These are phyloP conservation scores for Castanea mollissima DNA, from an alignment of 306 rosid genomes.

Conservation along the genomic window DNA sequence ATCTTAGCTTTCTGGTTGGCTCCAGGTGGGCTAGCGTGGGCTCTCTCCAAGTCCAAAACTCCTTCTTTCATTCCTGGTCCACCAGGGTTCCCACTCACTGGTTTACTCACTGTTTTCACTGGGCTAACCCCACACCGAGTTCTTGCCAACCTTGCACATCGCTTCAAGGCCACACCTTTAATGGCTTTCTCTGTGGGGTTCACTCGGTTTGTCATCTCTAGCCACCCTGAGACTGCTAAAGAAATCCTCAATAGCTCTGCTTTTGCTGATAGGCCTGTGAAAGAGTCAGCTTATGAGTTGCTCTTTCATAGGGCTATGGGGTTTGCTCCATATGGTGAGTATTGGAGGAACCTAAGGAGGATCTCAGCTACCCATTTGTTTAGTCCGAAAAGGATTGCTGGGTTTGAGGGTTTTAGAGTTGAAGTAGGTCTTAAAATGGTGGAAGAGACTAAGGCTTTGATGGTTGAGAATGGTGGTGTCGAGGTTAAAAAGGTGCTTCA, in stretches of 20 bases:
- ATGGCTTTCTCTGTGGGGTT: conserved; percentile 72
- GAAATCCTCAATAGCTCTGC: conserved; percentile 57
- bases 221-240: conserved; percentile 61
- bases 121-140: conserved; percentile 38
- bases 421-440: conserved; percentile 43
- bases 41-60: conserved; percentile 8
- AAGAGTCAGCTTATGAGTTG: conserved; percentile 74
- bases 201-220: conserved; percentile 60
- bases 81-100: conserved; percentile 42
- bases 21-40: conserved; percentile 78
- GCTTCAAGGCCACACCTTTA: conserved; percentile 31
- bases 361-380: conserved; percentile 60
- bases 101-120: conserved; percentile 26
- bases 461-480: conserved; percentile 33
- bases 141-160: conserved; percentile 36
- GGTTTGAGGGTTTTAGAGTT: conserved; percentile 32
- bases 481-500: conserved; percentile 53
- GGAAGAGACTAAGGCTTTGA: conserved; percentile 13
- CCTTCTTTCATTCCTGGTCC: conserved; percentile 55
- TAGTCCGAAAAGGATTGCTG: conserved; percentile 39
- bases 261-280: conserved; percentile 72
- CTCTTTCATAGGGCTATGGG: conserved; percentile 78
- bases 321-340: conserved; percentile 73
- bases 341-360: conserved; percentile 77
- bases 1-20: conserved; percentile 35